These are phyloP conservation scores for Metschnikowia cubensis DNA, from an alignment of 805 yeast genomes.

Conservation along the genomic window DNA sequence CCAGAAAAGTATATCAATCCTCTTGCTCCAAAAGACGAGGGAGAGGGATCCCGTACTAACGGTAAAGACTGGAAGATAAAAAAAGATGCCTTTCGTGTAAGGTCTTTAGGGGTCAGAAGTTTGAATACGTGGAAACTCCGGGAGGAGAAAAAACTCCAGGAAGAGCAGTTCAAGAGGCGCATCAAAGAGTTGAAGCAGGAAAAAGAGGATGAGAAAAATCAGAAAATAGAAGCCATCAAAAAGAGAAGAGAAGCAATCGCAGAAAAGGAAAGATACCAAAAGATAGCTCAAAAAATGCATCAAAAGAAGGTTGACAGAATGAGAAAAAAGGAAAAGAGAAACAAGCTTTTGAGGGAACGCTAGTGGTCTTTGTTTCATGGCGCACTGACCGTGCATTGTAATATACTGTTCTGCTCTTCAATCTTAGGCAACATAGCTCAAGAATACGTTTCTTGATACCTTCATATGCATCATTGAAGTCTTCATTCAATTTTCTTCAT, in stretches of 20 bases:
- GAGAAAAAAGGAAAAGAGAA: slow-evolving; percentile 90
- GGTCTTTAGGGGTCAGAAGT: slow-evolving; percentile 51
- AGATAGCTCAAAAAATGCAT: slow-evolving; percentile 82
- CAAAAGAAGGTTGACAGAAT: slow-evolving; percentile 87
- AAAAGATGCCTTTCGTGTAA: slow-evolving; percentile 65
- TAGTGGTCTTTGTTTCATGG: slow-evolving; percentile 19
- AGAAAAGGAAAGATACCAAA: slow-evolving; percentile 84
- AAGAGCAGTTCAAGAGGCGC: slow-evolving; percentile 63
- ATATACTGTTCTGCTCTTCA: neutral
- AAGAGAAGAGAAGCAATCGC: slow-evolving; percentile 77
- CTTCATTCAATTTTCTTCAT: neutral
- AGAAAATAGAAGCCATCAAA: slow-evolving; percentile 53
- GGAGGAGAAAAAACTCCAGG: slow-evolving; percentile 61
- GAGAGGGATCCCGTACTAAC: slow-evolving; percentile 50
- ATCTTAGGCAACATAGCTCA: neutral
- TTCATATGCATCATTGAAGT: neutral
- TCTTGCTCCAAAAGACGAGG: slow-evolving; percentile 29
- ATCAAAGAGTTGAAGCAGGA: slow-evolving; percentile 74
- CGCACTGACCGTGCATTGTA: neutral
- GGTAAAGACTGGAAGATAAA: slow-evolving; percentile 72
- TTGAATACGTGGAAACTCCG: slow-evolving; percentile 59
- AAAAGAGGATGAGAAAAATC: slow-evolving; percentile 57
- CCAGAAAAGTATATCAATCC: slow-evolving; percentile 37
- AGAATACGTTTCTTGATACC: neutral
- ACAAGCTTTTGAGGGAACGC: slow-evolving; percentile 89